Evolutionary conservation across 192 early-diverging fungal species (phyloP), one percentile per base, ranked within the genome.

Genomic region (Helicostylum pulchrum): DNA sequence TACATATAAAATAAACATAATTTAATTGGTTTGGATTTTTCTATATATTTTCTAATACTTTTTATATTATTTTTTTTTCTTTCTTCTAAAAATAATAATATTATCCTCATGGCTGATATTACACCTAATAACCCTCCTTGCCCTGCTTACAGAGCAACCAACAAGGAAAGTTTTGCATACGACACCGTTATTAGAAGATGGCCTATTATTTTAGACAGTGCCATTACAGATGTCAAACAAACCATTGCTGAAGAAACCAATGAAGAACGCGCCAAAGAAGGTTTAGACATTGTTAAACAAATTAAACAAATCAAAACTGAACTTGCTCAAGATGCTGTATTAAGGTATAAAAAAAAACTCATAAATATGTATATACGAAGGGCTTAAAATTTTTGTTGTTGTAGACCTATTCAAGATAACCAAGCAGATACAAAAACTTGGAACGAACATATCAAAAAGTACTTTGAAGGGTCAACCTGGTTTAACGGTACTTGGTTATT

Each of bases 121-220:
- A 68, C 65, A 30, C 74, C 74, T 15, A 71, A 70, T 36, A 73
- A 82, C 60, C 90, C 92, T 14, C 84, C 80, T 32, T 72, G 67
- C 54, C 83, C 84, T 49, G 84, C 89, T 19, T 80, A 86, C 31
- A 70, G 83, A 17, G 90, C 85, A 14, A 71, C 63, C 5, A 83
- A 88, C 12, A 77, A 80, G 51, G 76, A 70, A 43, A 81, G 84
- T 39, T 96, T 96, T 70, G 93, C 91, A 0, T 94, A 88, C 67
- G 67, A 77, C 14, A 93, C 91, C 36, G 78, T 90, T 51, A 80
- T 82, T 53, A 79, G 85, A 64, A 82, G 94, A 17, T 82, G 93
- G 53, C 94, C 94, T 4, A 84, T 90, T 46, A 96, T 94, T 53
- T 72, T 96, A 30, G 89, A 91, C 20, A 88, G 88, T 65, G 80